Percentiles rank a stretch among this genome's conserved stretches.
These are phyloP conservation scores for Gnetum montanum DNA, from an alignment of 75 land plant species.

Conservation along the genomic window DNA sequence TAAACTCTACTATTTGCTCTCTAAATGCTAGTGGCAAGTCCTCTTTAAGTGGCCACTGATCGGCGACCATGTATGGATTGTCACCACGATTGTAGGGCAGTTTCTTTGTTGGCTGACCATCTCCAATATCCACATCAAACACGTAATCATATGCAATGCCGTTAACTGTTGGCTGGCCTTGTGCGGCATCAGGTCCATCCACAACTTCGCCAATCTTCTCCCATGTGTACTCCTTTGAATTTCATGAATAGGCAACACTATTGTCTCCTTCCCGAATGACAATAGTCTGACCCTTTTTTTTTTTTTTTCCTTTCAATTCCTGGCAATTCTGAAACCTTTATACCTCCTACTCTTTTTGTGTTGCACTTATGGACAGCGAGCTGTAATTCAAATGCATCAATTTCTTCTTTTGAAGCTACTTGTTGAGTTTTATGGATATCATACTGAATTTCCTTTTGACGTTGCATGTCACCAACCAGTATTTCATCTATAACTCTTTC, in stretches of 20 bases:
- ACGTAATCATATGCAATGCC: background rate
- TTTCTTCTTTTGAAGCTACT: slow-evolving; percentile 41
- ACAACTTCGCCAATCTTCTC: background rate
- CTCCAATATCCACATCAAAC: background rate
- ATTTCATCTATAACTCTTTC: no score
- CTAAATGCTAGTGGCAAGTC: background rate
- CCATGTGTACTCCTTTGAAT: slow-evolving; percentile 33
- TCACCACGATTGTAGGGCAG: background rate
- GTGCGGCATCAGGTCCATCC: background rate
- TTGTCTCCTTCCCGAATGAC: slow-evolving; percentile 91
- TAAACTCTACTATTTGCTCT: background rate
- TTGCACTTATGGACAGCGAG: slow-evolving; percentile 50
- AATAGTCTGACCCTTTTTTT: slow-evolving; percentile 71
- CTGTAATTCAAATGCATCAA: slow-evolving; percentile 45
- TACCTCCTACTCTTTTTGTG: slow-evolving; percentile 89
- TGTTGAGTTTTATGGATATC: no score
- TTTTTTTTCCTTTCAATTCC: slow-evolving; percentile 72
- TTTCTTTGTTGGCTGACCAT: background rate
- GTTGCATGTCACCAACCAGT: no score
- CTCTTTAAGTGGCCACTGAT: no score
- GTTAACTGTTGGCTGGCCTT: background rate
- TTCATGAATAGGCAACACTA: slow-evolving; percentile 97
- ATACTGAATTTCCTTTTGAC: no score
- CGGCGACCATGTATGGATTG: background rate
- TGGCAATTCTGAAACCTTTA: slow-evolving; percentile 80